These are phyloP conservation scores for Auricularia sp. DNA, from an alignment of 768 basidiomycete species.

Conservation along the genomic window DNA sequence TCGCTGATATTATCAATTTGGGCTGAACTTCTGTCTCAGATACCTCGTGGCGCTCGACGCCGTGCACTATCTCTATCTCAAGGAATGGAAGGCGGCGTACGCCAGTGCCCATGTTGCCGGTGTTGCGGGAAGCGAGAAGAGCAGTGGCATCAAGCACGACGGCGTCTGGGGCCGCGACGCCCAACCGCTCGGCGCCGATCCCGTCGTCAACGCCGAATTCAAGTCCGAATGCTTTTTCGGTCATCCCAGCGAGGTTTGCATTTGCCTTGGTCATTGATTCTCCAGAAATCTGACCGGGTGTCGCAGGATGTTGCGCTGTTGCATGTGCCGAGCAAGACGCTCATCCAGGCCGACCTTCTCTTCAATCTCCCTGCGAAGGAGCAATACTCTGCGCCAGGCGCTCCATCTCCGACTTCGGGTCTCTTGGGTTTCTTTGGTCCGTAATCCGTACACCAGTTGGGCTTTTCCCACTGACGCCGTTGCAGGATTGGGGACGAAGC, in stretches of 20 bases:
- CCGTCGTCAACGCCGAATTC: not conserved
- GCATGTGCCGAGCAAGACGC: slow-evolving; percentile 57
- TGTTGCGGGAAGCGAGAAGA: slow-evolving; percentile 46
- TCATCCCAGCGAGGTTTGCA: slow-evolving; percentile 1
- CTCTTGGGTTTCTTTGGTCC: not conserved
- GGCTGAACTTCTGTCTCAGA: slow-evolving; percentile 19
- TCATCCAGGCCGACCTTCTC: slow-evolving; percentile 75
- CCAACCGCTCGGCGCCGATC: not conserved
- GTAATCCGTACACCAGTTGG: too few species aligned
- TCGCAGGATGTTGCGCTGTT: slow-evolving; percentile 72
- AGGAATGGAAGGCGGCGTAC: slow-evolving; percentile 59
- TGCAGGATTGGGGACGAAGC: not conserved
- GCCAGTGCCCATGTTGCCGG: slow-evolving; percentile 64
- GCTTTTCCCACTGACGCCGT: too few species aligned
- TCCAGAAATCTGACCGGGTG: too few species aligned
- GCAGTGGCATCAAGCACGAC: slow-evolving; percentile 45
- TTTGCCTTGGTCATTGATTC: too few species aligned
- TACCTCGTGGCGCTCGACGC: slow-evolving; percentile 51
- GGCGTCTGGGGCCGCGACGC: slow-evolving; percentile 26
- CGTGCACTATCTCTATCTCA: slow-evolving; percentile 51
- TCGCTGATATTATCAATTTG: too few species aligned
- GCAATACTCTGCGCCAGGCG: slow-evolving; percentile 29
- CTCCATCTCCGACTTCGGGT: not conserved
- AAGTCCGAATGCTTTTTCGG: not conserved
- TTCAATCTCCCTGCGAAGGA: slow-evolving; percentile 75